Evolutionary conservation across 108 stramenopile species (phyloP).

Genomic region (Schizochytrium sp.): DNA sequence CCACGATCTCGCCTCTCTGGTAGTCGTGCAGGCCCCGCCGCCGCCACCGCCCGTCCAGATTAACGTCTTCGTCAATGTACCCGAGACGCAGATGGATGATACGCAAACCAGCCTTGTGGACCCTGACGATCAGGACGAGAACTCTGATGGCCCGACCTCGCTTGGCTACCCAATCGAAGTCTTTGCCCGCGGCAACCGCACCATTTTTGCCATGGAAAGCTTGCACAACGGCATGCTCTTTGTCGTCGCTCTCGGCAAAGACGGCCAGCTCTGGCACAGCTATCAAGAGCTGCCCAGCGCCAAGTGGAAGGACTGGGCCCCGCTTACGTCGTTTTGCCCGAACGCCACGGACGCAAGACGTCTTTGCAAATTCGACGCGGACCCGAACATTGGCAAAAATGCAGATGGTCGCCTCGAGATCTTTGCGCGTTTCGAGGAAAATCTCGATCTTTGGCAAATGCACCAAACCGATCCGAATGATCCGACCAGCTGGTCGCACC

Average conservation of each 20-base stretch:
- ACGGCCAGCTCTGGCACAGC: conserved; percentile 6
- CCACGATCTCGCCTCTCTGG: too few relatives aligned
- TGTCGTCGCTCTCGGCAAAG: conserved; percentile 8
- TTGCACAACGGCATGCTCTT: background rate
- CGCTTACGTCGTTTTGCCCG: background rate
- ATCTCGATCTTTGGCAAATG: conserved; percentile 9
- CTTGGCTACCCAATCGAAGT: background rate
- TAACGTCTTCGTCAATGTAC: background rate
- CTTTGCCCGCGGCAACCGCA: background rate
- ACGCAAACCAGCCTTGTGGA: background rate
- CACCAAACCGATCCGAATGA: background rate
- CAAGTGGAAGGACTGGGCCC: background rate
- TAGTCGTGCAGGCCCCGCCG: background rate
- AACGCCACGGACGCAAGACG: background rate
- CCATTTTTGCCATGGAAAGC: background rate
- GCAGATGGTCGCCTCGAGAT: background rate
- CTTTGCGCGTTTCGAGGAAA: background rate
- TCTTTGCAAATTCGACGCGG: background rate
- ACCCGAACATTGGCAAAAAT: background rate
- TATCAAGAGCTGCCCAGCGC: background rate
- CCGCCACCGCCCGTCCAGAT: background rate
- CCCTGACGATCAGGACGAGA: background rate
- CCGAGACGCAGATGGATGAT: background rate
- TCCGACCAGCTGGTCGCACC: background rate
- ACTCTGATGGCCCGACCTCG: background rate